Base-by-base conservation (phyloP, 345 rosid species). In the Atalantia buxifolia region DNA sequence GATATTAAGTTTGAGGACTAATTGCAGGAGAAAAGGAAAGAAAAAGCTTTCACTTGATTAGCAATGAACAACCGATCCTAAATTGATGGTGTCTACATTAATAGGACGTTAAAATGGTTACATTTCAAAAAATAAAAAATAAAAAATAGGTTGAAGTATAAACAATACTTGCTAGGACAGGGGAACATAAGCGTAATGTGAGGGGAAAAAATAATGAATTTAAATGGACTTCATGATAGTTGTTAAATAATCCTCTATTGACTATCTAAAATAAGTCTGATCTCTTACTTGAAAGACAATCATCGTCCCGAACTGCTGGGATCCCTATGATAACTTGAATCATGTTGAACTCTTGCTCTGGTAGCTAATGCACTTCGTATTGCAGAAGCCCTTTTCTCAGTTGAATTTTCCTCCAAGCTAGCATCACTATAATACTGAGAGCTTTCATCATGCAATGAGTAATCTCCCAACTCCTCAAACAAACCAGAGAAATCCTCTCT, bases 401-500 rank as follows among this genome's bases (percentile, higher is more conserved):
- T 18, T 61, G 76, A 60, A 77, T 19, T 76, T 28, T 80, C 86
- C 76, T 76, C 88, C 35, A 78, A 42, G 61, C 73, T 76, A 69
- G 45, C 38, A 79, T 80, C 84, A 18, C 72, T 45, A 2, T 35
- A 10, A 28, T 53, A 35, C 38, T 73, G 75, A 75, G 79, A 81
- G 18, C 53, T 71, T 63, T 75, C 83, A 74, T 83, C 76, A 14
- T 59, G 76, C 45, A 35, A 68, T 12, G 79, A 76, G 73, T 53
- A 79, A 76, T 83, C 88, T 28, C 74, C 88, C 27, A 65, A 35
- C n/a, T 70, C 66, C 69, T 82, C 86, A 56, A 77, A 66, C 77
- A 88, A 82, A 31, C 89, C 90, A 74, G 93, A 89, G 77, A 82
- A 86, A 71, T 88, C 95, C 72, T 87, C 93, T 74, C 93, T 87